These are phyloP conservation scores for Entophlyctis helioformis DNA, from an alignment of 192 early-diverging fungal genomes.

Conservation along the genomic window DNA sequence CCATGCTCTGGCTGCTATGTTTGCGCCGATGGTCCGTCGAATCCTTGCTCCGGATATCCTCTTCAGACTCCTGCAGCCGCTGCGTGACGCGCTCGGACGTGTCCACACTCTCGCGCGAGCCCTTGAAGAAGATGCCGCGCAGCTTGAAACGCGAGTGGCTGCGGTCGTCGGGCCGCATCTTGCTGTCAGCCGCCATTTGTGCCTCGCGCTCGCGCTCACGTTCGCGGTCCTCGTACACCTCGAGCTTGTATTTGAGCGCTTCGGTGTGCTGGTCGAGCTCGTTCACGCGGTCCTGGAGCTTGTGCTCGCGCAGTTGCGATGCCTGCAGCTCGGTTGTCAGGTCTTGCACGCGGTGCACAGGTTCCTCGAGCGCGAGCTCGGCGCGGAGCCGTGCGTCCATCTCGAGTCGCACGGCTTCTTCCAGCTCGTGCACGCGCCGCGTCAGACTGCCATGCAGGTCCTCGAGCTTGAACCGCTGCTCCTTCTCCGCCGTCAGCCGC, in stretches of 20 bases:
- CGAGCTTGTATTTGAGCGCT: conserved; percentile 11
- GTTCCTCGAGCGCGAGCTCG: not conserved
- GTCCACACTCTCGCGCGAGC: no score
- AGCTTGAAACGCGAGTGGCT: no score
- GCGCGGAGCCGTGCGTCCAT: not conserved
- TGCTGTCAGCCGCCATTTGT: not conserved
- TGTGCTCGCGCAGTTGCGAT: conserved; percentile 4
- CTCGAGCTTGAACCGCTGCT: not conserved
- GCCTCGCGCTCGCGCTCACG: not conserved
- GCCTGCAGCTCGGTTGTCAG: conserved; percentile 1
- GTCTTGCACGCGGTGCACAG: conserved; percentile 1
- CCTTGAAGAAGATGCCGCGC: no score
- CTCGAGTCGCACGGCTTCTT: not conserved
- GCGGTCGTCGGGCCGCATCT: not conserved
- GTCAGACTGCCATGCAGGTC: not conserved
- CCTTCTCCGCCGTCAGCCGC: conserved; percentile 1
- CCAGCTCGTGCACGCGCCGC: not conserved
- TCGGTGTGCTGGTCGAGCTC: conserved; percentile 16
- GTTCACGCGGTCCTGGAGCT: conserved; percentile 16
- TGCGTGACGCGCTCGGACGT: no score
- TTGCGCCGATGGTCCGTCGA: no score
- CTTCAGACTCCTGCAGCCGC: no score
- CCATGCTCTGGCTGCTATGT: no score
- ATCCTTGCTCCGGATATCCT: no score
- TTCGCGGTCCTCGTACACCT: not conserved